A percentile compares a stretch with the other conserved stretches of the same genome.
Evolutionary conservation across 257 asterid genomes (phyloP).

Genomic region (Solanum gracilifrons): DNA sequence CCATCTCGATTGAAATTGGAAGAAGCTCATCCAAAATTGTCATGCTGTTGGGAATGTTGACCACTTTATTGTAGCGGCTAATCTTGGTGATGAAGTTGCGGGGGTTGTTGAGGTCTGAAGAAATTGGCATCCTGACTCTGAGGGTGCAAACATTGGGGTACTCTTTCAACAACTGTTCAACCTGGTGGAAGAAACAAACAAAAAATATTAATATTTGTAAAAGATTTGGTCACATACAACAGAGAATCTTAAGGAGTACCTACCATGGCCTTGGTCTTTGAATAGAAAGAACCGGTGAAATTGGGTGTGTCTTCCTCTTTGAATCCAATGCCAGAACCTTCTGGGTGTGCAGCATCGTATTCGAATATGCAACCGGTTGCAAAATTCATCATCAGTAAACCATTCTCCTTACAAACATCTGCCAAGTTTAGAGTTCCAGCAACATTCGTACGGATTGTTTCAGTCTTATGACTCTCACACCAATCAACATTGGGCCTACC

Average conservation of each 20-base stretch:
- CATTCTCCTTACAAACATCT: slow-evolving; percentile 75
- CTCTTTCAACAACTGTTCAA: slow-evolving; percentile 85
- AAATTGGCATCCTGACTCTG: slow-evolving; percentile 90
- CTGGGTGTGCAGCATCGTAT: slow-evolving; percentile 70
- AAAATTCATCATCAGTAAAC: slow-evolving; percentile 61
- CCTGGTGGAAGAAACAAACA: slow-evolving; percentile 28
- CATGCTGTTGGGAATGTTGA: slow-evolving; percentile 98
- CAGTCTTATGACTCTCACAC: slow-evolving; percentile 87
- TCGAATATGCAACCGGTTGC: slow-evolving; percentile 98
- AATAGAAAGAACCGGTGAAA: slow-evolving; percentile 83
- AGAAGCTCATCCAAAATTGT: slow-evolving; percentile 92
- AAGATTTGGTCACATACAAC: not conserved
- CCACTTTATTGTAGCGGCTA: slow-evolving; percentile 69
- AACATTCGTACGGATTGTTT: slow-evolving; percentile 83
- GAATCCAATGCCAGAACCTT: slow-evolving; percentile 85
- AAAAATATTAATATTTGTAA: not conserved
- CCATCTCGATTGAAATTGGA: slow-evolving; percentile 96
- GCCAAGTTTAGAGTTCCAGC: slow-evolving; percentile 89
- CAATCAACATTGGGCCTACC: slow-evolving; percentile 99
- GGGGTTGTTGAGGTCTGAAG: slow-evolving; percentile 85
- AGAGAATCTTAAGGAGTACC: not conserved
- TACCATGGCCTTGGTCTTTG: slow-evolving; percentile 99
- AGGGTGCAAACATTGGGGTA: slow-evolving; percentile 91
- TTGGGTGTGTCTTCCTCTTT: slow-evolving; percentile 94
- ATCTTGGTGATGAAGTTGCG: slow-evolving; percentile 95